Evolutionary conservation across 2,329 filamentous ascomycete species (phyloP).

Genomic region (Penicillium sp.): DNA sequence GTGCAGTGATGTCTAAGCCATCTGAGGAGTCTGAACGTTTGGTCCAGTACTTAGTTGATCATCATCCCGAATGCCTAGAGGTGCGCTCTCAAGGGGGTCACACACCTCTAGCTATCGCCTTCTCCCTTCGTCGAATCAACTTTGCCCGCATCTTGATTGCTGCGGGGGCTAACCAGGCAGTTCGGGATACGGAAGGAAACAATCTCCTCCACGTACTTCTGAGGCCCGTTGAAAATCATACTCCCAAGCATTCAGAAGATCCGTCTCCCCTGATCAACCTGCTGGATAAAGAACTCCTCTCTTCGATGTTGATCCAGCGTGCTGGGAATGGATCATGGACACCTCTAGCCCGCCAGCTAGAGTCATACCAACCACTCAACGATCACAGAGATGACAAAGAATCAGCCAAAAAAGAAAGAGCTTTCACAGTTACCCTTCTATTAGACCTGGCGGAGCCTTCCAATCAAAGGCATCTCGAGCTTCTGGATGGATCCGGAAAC

Average conservation of each 20-base stretch:
- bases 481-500: slow-evolving; percentile 46
- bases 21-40: slow-evolving; percentile 50
- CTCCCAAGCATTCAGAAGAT: slow-evolving; percentile 33
- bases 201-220: slow-evolving; percentile 67
- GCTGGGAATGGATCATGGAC: slow-evolving; percentile 30
- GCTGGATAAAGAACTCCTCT: slow-evolving; percentile 51
- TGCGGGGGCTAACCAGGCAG: slow-evolving; percentile 67
- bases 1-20: slow-evolving; percentile 54
- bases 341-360: slow-evolving; percentile 60
- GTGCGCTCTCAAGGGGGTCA: slow-evolving; percentile 46
- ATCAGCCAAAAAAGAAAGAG: background rate
- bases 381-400: slow-evolving; percentile 27
- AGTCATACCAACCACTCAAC: background rate
- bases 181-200: slow-evolving; percentile 58
- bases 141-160: slow-evolving; percentile 60
- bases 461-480: slow-evolving; percentile 43
- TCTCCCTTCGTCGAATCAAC: slow-evolving; percentile 41
- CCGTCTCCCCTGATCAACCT: slow-evolving; percentile 63
- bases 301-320: slow-evolving; percentile 33
- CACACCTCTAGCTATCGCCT: slow-evolving; percentile 70
- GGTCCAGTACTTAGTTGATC: slow-evolving; percentile 64
- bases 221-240: slow-evolving; percentile 19
- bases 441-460: slow-evolving; percentile 57
- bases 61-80: slow-evolving; percentile 62
- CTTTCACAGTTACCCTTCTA: slow-evolving; percentile 49